Base-by-base conservation (phyloP, 352 stramenopile species). In the Phytophthora pinifolia region DNA sequence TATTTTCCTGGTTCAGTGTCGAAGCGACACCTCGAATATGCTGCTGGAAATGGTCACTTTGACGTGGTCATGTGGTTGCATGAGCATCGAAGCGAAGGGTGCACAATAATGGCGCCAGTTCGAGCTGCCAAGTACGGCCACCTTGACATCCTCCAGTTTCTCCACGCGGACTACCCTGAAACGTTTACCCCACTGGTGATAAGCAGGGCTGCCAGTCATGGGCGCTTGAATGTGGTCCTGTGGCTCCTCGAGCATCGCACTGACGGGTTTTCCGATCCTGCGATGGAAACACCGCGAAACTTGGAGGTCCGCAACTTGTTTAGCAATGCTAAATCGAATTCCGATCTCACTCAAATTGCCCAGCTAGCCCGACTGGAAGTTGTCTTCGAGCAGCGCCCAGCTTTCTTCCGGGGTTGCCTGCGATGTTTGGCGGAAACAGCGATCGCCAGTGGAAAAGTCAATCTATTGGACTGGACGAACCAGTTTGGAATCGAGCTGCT, bases 31-130 rank as follows among this genome's bases (percentile, higher is more conserved):
- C n/a, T n/a, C n/a, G n/a, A n/a, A n/a, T n/a, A n/a, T n/a, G n/a
- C 31, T 39, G 44, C 44, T 38, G 2, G 31, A 29, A 32, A 1
- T 5, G 44, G 44, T 20, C 44, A 38, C 6, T n/a, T 39, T 4
- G 44, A 50, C n/a, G 29, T 50, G 8, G 4, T 50, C 13, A 13
- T 18, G 29, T 50, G 44, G 44, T 15, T 39, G 18, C 44, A 50
- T 10, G n/a, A 38, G 14, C 43, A 50, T 50, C 31, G 39, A 8
- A 6, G 7, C 1, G 20, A 46, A 46, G 39, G 39, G 20, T 46
- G 39, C 20, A 46, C 22, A 32, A 13, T n/a, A 3, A 25, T 20
- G 9, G 6, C 39, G 6, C 20, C 20, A 22, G n/a, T 6, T 18
- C 18, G 18, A 14, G 39, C 39, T 15, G 39, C 39, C 14, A 13